Evolutionary conservation across 208 protist genomes (phyloP).

Genomic region (Acanthamoeba triangularis): DNA sequence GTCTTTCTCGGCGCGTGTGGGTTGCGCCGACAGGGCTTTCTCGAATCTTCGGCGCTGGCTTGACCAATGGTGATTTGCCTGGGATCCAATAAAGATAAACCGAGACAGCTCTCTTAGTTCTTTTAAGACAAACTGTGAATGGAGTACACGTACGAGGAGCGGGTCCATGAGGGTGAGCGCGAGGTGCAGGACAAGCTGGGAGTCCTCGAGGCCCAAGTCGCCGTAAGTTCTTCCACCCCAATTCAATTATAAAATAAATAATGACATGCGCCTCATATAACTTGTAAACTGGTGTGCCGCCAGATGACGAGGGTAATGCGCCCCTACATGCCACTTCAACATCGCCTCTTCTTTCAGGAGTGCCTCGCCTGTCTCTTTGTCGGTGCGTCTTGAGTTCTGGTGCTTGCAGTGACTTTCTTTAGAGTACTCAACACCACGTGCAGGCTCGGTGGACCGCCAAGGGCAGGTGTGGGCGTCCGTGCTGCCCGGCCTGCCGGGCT

Average conservation of each 20-base stretch:
- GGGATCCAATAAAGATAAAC: too few relatives aligned
- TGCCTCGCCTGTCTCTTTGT: slow-evolving; percentile 30
- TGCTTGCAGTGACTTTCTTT: background rate
- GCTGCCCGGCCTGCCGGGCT: slow-evolving; percentile 29
- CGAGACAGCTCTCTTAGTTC: too few relatives aligned
- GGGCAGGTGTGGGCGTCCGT: slow-evolving; percentile 55
- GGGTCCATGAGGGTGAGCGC: background rate
- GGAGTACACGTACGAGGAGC: background rate
- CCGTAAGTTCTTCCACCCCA: background rate
- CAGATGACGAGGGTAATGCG: slow-evolving; percentile 32
- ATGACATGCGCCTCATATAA: background rate
- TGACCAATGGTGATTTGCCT: too few relatives aligned
- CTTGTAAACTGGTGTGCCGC: background rate
- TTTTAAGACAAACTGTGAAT: background rate
- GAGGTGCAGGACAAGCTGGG: slow-evolving; percentile 15
- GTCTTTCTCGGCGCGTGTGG: too few relatives aligned
- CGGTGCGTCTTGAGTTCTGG: background rate
- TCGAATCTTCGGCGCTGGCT: too few relatives aligned
- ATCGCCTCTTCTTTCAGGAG: slow-evolving; percentile 46
- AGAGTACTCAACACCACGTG: background rate
- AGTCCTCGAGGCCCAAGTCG: background rate
- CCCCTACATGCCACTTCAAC: slow-evolving; percentile 15
- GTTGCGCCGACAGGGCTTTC: too few relatives aligned
- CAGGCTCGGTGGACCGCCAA: slow-evolving; percentile 16
- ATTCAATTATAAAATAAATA: background rate